Evolutionary conservation across 768 basidiomycete genomes (phyloP), one percentile per base, ranked within the genome.

Genomic region (Suillus decipiens): DNA sequence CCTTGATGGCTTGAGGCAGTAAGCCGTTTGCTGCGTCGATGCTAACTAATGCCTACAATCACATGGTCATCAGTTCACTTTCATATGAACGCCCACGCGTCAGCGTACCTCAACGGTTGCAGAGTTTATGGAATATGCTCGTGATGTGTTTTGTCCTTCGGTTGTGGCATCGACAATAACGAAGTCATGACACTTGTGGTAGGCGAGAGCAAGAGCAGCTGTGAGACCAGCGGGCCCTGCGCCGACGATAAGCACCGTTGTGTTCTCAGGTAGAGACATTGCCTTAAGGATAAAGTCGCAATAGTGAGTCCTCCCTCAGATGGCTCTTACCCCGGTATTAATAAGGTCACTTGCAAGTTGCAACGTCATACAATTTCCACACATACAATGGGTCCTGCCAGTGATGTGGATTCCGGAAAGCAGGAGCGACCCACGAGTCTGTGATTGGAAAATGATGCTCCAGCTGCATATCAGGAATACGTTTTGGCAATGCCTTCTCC

Each of bases 171-270:
- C 81, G 24, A 80, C 79, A 14, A 82, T 72, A 12, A 76, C 62
- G 72, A 83, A 55, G 17, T 53, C 51, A n/a, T 19, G 31, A 33
- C 51, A 53, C 31, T 19, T 31, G n/a, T 82, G 77, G 12, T 78
- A 72, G 19, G 73, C 67, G 7, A 85, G 78, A 19, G 83, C 78
- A 17, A 84, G 68, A 28, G 83, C 84, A 51, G 77, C 71, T 0
- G 80, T 73, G 57, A 85, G 78, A 9, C 84, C 84, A 0, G 77
- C 68, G 28, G 84, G 84, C 19, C 84, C 84, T 31, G 81, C 81
- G 34, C 82, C 84, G 11, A 85, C 78, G 31, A 86, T 76, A 57
- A 84, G 78, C 34, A 84, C 71, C 31, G 78, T 78, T 5, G 81
- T 79, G 51, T 61, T 69, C 3, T 64, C 57, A 0, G 80, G 80